Evolutionary conservation across 352 stramenopile genomes (phyloP), one percentile per base, ranked within the genome.

Genomic region (Phytophthora pisi): DNA sequence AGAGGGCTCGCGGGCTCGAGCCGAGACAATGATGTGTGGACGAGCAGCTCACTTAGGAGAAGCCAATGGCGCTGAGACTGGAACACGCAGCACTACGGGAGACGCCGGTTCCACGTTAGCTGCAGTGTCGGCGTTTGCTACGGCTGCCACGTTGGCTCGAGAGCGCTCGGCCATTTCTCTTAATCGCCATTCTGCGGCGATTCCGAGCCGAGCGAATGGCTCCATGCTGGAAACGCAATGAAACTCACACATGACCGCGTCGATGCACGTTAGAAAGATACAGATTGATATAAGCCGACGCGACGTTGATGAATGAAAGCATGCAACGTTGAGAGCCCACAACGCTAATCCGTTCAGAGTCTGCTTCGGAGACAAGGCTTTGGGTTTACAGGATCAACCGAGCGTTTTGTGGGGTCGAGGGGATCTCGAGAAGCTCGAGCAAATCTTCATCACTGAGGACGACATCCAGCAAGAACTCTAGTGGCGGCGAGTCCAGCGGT

Each of bases 151-250:
- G 0, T 72, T 87, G 51, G 81, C 78, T 56, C 75, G 81, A 28
- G 74, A 81, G 40, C 83, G 83, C 49, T 91, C 79, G 23, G 75
- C 79, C 24, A 66, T 75, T 49, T 90, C 81, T 43, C 76, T 91
- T 4, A 74, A 74, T 5, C 70, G 76, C 28, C 78, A 88, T 57
- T 78, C 78, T 38, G 72, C 79, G 18, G 43, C 56, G 5, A 64
- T 65, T 40, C 70, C 71, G 23, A 76, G 51, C 64, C 43, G 58
- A 53, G 20, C 49, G 51, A 66, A 77, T 64, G 65, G 56, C 23
- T 66, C 61, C 6, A 5, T 47, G 0, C 36, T 46, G 11, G 56
- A 74, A 61, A 61, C 9, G 11, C 47, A 70, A 9, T 62, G 23
- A 73, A 16, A 42, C 46, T n/a, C 1, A 34, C 6, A 34, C 28